A percentile compares a stretch with the other conserved stretches of the same genome.
Conservation (phyloP, 129 eudicot species). For the Lonicera japonica region DNA sequence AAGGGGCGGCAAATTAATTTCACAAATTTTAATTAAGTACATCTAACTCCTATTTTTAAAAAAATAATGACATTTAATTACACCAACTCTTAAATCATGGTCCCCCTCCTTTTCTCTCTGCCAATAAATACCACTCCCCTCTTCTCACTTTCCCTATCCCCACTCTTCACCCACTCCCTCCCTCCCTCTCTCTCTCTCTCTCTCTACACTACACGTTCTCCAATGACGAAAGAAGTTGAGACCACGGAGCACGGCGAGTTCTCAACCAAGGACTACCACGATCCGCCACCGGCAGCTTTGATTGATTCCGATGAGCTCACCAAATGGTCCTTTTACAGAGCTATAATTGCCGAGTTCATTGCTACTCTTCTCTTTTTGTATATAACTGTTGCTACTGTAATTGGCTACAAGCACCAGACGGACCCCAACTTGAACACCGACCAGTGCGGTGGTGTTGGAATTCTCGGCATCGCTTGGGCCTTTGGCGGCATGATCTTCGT, state of each 20-base stretch:
- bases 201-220: slow-evolving; percentile 11
- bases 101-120: neutral
- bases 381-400: slow-evolving; percentile 68
- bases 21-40: too few species aligned
- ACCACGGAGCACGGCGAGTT: slow-evolving; percentile 44
- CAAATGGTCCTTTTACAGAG: too few species aligned
- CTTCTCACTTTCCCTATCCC: neutral
- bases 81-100: too few species aligned
- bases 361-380: slow-evolving; percentile 43
- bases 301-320: slow-evolving; percentile 50
- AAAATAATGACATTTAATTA: too few species aligned
- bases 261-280: slow-evolving; percentile 84
- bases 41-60: too few species aligned
- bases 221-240: slow-evolving; percentile 42
- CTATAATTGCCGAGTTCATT: too few species aligned
- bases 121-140: slow-evolving; percentile 8
- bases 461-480: slow-evolving; percentile 97
- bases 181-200: slow-evolving; percentile 12
- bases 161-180: neutral
- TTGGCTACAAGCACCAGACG: slow-evolving; percentile 54
- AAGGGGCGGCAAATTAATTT: too few species aligned
- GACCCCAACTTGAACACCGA: slow-evolving; percentile 24
- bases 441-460: slow-evolving; percentile 79
- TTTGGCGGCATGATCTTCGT: slow-evolving; percentile 98
- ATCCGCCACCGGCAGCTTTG: slow-evolving; percentile 81